phyloP scores from a whole-genome alignment of 2,329 filamentous ascomycete species.

The Colletotrichum siamense region DNA sequence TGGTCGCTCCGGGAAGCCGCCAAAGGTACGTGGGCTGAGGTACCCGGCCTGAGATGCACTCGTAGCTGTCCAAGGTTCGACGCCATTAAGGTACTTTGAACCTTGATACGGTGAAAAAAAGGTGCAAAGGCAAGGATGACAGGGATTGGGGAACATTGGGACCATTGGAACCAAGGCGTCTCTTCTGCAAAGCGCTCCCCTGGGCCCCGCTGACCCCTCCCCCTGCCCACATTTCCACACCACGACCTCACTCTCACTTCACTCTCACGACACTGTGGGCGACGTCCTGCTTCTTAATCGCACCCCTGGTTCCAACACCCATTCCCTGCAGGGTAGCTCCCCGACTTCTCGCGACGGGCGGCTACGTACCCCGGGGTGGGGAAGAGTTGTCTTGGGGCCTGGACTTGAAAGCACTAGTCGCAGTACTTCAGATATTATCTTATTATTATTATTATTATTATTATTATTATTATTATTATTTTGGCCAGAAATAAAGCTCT shows the following conservation, averaged over 20 bases:
- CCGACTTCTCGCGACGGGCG: constrained; percentile 10
- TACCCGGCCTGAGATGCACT: background rate
- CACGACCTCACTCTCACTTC: background rate
- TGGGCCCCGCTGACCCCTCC: background rate
- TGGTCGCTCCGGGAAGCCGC: constrained; percentile 9
- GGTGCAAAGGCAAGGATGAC: background rate
- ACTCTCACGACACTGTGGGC: background rate
- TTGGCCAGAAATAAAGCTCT: background rate
- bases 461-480: background rate
- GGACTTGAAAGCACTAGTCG: background rate
- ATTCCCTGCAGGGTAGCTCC: constrained; percentile 12
- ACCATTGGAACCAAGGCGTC: constrained; percentile 3
- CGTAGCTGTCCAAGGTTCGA: constrained; percentile 4
- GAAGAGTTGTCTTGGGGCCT: background rate
- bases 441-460: background rate
- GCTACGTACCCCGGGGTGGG: constrained; percentile 18
- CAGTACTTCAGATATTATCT: background rate
- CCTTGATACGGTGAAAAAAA: background rate
- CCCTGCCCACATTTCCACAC: background rate
- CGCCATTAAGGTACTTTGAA: background rate
- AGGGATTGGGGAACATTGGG: constrained; percentile 4
- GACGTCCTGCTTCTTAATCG: background rate
- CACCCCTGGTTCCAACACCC: constrained; percentile 7
- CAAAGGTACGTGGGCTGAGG: constrained; percentile 17
- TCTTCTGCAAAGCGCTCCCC: background rate